Evolutionary conservation across 306 rosid species (phyloP).

Genomic region (Prunus kanzakura): DNA sequence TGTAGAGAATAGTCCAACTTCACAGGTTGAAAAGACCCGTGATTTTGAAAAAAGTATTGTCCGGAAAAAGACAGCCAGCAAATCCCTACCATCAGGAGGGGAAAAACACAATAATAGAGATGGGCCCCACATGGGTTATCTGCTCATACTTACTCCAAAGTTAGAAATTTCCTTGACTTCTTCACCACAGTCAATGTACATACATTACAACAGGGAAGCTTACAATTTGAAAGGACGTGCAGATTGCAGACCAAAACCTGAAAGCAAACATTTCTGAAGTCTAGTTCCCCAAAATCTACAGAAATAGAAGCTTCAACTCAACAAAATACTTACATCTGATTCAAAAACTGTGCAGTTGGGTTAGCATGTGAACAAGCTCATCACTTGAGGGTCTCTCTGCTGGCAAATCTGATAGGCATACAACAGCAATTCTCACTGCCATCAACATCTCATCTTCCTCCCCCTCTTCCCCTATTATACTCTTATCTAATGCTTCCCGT

Average conservation of each 20-base stretch:
- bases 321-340: slow-evolving; percentile 23
- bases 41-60: slow-evolving; percentile 11
- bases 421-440: slow-evolving; percentile 93
- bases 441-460: slow-evolving; percentile 97
- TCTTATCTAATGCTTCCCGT: slow-evolving; percentile 76
- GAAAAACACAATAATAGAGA: slow-evolving; percentile 33
- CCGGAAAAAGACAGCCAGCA: slow-evolving; percentile 23
- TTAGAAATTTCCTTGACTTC: background rate
- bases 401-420: slow-evolving; percentile 84
- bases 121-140: slow-evolving; percentile 16
- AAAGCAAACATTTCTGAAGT: slow-evolving; percentile 17
- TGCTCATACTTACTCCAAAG: background rate
- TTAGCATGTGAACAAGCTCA: slow-evolving; percentile 97
- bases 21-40: slow-evolving; percentile 20
- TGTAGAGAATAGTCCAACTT: slow-evolving; percentile 3
- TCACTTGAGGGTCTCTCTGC: slow-evolving; percentile 95
- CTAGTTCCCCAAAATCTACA: slow-evolving; percentile 21
- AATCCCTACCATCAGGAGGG: slow-evolving; percentile 33
- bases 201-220: background rate
- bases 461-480: slow-evolving; percentile 76
- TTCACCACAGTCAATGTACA: slow-evolving; percentile 9
- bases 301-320: slow-evolving; percentile 25
- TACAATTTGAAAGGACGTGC: background rate
- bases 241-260: slow-evolving; percentile 15
- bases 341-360: slow-evolving; percentile 95